Evolutionary conservation across 371 early-diverging fungal species (phyloP).

Genomic region (Dichotomocladium elegans): DNA sequence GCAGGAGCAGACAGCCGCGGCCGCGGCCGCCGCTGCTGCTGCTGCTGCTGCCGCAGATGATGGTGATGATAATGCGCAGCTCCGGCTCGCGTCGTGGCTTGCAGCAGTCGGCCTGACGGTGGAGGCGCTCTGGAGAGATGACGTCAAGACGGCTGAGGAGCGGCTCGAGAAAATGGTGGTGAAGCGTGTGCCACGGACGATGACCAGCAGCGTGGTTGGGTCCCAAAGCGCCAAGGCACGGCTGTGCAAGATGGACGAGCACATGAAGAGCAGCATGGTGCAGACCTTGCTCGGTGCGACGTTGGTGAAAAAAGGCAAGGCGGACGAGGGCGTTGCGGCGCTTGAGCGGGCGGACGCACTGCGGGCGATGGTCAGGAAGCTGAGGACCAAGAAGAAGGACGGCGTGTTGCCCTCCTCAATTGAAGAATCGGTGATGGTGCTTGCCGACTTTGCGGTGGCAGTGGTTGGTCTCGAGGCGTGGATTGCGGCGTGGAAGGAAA

Average conservation of each 20-base stretch:
- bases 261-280: conserved; percentile 20
- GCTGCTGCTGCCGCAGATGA: conserved; percentile 1
- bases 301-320: conserved; percentile 11
- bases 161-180: conserved; percentile 12
- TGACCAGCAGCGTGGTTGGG: conserved; percentile 6
- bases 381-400: neutral
- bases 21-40: conserved; percentile 9
- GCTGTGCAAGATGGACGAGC: conserved; percentile 17
- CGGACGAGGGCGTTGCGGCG: conserved; percentile 18
- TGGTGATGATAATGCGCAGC: too few species aligned
- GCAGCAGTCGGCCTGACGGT: conserved; percentile 8
- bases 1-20: neutral
- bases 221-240: conserved; percentile 6
- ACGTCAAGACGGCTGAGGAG: conserved; percentile 20
- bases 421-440: conserved; percentile 24
- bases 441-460: conserved; percentile 36
- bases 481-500: conserved; percentile 21
- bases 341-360: conserved; percentile 18
- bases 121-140: conserved; percentile 9
- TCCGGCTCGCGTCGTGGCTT: conserved; percentile 18
- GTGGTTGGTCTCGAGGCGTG: conserved; percentile 36
- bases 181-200: conserved; percentile 23
- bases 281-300: conserved; percentile 26
- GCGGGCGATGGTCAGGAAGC: conserved; percentile 8
- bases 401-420: neutral